phyloP scores from a whole-genome alignment of 164 flowering plant genomes.

The Berberis vulgaris region DNA sequence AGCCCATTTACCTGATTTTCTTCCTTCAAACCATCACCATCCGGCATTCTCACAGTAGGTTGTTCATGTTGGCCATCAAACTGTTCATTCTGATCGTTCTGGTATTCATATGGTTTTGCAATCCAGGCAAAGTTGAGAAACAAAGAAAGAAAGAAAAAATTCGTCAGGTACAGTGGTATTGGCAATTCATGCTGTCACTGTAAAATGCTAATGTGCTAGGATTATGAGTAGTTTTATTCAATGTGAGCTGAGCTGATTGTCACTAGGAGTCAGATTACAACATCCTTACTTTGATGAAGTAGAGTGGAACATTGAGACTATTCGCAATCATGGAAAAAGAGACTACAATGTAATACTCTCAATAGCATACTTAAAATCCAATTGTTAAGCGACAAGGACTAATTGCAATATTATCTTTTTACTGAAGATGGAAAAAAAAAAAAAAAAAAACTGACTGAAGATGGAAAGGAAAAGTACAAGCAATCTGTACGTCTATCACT shows the following conservation, averaged over 20 bases:
- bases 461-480: background rate
- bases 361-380: background rate
- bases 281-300: too few species aligned
- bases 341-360: too few species aligned
- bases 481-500: too few species aligned
- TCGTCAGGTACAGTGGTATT: background rate
- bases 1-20: background rate
- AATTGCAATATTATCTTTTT: background rate
- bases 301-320: too few species aligned
- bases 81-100: slow-evolving; percentile 24
- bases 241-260: background rate
- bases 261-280: background rate
- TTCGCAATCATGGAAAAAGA: too few species aligned
- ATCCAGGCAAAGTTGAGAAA: background rate
- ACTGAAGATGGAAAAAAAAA: background rate
- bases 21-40: background rate
- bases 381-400: background rate
- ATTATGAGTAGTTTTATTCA: too few species aligned
- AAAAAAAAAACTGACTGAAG: slow-evolving; percentile 2
- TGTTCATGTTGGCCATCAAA: slow-evolving; percentile 10
- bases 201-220: too few species aligned
- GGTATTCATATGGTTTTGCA: slow-evolving; percentile 8
- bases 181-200: too few species aligned
- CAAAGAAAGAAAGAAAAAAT: background rate
- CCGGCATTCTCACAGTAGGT: slow-evolving; percentile 9